Base-by-base conservation (phyloP, 768 basidiomycete genomes). In the Mycena maculata region DNA sequence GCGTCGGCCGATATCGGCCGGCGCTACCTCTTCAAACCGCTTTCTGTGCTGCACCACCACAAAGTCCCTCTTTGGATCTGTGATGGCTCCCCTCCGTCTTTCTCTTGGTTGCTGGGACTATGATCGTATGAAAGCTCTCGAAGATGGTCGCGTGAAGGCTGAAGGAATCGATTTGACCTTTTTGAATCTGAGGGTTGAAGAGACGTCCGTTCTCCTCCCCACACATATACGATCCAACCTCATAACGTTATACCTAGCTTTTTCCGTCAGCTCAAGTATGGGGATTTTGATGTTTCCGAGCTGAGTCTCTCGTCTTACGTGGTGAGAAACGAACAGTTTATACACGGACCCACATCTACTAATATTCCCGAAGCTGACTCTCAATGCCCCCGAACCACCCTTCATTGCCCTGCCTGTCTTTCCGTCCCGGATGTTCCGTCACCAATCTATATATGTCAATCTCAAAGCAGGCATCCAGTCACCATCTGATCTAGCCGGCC, bases 71-170 rank as follows among this genome's bases (percentile, higher is more conserved):
- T 4, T 9, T 33, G 4, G 15, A 33, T 8, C 30, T 11, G 5
- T 23, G 22, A 72, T 70, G 71, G 57, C 61, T 23, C 65, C 68
- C 18, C 55, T 72, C 20, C 65, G 56, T 41, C 65, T 70, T 38
- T 65, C 68, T 22, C 39, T 72, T 20, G 71, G 65, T 2, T 72
- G 65, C 44, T 72, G 71, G 71, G 71, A 72, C 23, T 72, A 72
- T 27, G 71, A 72, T 41, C 64, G 71, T 13, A 53, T 56, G 45
- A 72, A 72, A 53, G 71, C 71, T 4, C 55, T 72, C 22, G 65
- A 72, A 52, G 71, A 70, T 60, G 68, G 71, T 4, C 71, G 71
- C 42, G 71, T 72, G 31, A 63, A 42, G 42, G 53, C 68, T 18
- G 71, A 72, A 28, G 71, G 71, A 9, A 68, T 72, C 42, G 71